These are phyloP conservation scores for Castanopsis chinensis DNA, from an alignment of 306 rosid species.

Conservation along the genomic window DNA sequence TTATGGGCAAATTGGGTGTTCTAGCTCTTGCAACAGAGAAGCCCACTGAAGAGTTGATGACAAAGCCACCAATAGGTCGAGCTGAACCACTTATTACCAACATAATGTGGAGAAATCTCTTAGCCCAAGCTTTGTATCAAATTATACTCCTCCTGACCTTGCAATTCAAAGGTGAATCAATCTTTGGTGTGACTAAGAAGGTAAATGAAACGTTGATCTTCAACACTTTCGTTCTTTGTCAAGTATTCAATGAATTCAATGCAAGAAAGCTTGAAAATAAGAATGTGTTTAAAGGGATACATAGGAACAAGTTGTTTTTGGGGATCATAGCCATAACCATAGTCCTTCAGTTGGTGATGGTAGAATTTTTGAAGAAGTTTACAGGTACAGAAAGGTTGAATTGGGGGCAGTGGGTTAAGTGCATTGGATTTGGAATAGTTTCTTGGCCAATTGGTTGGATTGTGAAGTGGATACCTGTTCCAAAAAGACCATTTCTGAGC, in stretches of 20 bases:
- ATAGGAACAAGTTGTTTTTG: slow-evolving; percentile 22
- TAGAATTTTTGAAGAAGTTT: slow-evolving; percentile 27
- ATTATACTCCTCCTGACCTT: slow-evolving; percentile 12
- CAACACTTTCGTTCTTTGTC: slow-evolving; percentile 29
- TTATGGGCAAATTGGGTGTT: slow-evolving; percentile 36
- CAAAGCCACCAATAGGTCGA: slow-evolving; percentile 2
- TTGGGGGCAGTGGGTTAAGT: slow-evolving; percentile 22
- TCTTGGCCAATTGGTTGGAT: slow-evolving; percentile 29
- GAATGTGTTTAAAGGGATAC: slow-evolving; percentile 25
- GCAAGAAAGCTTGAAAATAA: slow-evolving; percentile 30
- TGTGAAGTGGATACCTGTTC: slow-evolving; percentile 22
- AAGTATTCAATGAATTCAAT: slow-evolving; percentile 32
- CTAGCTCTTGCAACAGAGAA: slow-evolving; percentile 31
- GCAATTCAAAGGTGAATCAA: slow-evolving; percentile 25
- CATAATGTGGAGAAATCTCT: slow-evolving; percentile 34
- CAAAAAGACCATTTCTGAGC: slow-evolving; percentile 1
- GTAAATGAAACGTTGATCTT: slow-evolving; percentile 27
- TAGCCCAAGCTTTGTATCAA: slow-evolving; percentile 27
- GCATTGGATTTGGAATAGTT: slow-evolving; percentile 16
- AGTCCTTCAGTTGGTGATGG: slow-evolving; percentile 32
- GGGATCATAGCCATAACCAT: slow-evolving; percentile 18
- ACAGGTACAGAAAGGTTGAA: slow-evolving; percentile 26
- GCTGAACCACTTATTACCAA: slow-evolving; percentile 27
- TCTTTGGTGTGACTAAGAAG: slow-evolving; percentile 16
- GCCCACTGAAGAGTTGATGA: slow-evolving; percentile 28